Evolutionary conservation across 2,329 filamentous ascomycete genomes (phyloP).

Genomic region (Sporothrix luriei): DNA sequence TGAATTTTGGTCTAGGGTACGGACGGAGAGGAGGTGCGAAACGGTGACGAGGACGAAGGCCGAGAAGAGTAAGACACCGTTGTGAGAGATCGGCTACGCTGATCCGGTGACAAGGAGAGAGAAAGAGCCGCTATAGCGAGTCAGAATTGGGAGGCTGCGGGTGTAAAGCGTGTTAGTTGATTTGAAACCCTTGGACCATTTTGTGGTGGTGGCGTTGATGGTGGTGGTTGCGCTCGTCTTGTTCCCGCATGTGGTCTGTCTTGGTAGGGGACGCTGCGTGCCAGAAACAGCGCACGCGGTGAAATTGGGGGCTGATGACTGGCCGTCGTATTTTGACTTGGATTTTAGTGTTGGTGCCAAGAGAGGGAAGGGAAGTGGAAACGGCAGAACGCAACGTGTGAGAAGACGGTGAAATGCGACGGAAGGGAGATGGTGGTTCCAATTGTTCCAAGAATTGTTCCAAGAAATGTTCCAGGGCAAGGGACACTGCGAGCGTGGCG

Average conservation of each 20-base stretch:
- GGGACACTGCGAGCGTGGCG: background rate
- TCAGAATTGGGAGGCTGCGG: conserved; percentile 8
- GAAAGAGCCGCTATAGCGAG: conserved; percentile 16
- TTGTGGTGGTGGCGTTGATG: background rate
- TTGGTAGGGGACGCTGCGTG: background rate
- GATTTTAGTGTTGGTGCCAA: background rate
- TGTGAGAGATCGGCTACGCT: conserved; percentile 28
- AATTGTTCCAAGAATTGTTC: background rate
- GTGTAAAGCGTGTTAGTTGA: conserved; percentile 20
- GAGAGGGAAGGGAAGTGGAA: background rate
- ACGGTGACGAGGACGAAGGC: background rate
- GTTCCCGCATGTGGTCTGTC: conserved; percentile 2
- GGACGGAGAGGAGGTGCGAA: background rate
- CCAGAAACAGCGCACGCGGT: conserved; percentile 10
- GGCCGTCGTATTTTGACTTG: background rate
- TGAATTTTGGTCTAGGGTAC: background rate
- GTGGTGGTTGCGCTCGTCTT: background rate
- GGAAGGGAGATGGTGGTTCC: background rate
- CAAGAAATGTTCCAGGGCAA: background rate
- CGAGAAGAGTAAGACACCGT: conserved; percentile 19
- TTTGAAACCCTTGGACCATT: background rate
- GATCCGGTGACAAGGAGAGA: conserved; percentile 22
- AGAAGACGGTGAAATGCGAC: conserved; percentile 19
- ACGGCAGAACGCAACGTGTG: conserved; percentile 10
- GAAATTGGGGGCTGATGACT: conserved; percentile 18